These are phyloP conservation scores for Vaccinium vitisidaea DNA, from an alignment of 148 eudicot species.

Conservation along the genomic window DNA sequence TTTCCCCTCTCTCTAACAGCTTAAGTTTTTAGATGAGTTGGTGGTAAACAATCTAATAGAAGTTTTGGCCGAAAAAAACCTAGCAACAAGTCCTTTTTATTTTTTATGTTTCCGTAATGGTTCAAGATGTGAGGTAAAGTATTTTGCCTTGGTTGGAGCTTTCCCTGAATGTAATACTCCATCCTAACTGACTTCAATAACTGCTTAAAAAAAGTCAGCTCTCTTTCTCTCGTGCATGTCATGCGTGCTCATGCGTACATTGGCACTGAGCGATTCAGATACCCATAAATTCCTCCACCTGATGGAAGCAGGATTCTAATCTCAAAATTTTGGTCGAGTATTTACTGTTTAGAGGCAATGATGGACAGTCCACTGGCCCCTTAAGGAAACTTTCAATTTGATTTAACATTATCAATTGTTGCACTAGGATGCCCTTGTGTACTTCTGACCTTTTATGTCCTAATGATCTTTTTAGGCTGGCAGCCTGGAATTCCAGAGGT, in stretches of 20 bases:
- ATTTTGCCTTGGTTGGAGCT: neutral
- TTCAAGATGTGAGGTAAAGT: neutral
- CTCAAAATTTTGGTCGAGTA: too few relatives aligned
- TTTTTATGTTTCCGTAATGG: too few relatives aligned
- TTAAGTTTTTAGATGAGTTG: too few relatives aligned
- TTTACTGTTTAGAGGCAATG: too few relatives aligned
- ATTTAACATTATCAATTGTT: neutral
- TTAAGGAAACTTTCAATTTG: slow-evolving; percentile 6
- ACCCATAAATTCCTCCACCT: neutral
- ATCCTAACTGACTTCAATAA: neutral
- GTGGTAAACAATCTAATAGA: too few relatives aligned
- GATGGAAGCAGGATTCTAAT: neutral
- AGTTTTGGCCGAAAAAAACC: too few relatives aligned
- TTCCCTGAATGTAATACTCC: neutral
- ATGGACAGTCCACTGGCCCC: neutral
- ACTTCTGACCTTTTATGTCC: slow-evolving; percentile 17
- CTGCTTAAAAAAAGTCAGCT: neutral
- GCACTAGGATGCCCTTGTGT: slow-evolving; percentile 16
- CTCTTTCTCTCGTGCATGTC: neutral
- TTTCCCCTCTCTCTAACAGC: too few relatives aligned
- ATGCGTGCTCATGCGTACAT: neutral
- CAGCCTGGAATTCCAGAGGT: slow-evolving; percentile 86
- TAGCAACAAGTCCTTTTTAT: too few relatives aligned
- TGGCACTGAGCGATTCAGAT: neutral
- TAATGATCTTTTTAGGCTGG: slow-evolving; percentile 63